These are phyloP conservation scores for Paraphoma sp. DNA, from an alignment of 2,329 filamentous ascomycete genomes.

Conservation along the genomic window DNA sequence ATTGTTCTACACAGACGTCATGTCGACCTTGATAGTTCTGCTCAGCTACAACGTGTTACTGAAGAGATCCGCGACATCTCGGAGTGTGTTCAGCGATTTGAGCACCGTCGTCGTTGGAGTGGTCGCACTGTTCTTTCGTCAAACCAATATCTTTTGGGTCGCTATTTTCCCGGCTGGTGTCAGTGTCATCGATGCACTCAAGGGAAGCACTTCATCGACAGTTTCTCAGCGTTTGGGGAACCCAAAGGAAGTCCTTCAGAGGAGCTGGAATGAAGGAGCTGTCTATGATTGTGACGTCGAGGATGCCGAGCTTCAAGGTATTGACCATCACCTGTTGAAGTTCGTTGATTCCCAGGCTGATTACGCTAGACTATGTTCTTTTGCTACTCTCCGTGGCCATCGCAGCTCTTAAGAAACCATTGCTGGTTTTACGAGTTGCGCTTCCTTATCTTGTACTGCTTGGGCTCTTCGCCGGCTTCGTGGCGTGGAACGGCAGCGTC, in stretches of 20 bases:
- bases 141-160: slow-evolving; percentile 98
- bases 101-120: slow-evolving; percentile 63
- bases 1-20: slow-evolving; percentile 92
- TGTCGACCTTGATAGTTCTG: slow-evolving; percentile 79
- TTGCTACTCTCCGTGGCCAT: slow-evolving; percentile 67
- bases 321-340: background rate
- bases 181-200: slow-evolving; percentile 37
- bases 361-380: slow-evolving; percentile 28
- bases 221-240: background rate
- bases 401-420: slow-evolving; percentile 57
- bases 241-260: slow-evolving; percentile 7
- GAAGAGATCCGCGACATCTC: slow-evolving; percentile 25
- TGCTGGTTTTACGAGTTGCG: slow-evolving; percentile 48
- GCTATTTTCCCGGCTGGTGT: slow-evolving; percentile 74
- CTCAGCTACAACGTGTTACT: slow-evolving; percentile 66
- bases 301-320: slow-evolving; percentile 34
- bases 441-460: slow-evolving; percentile 68
- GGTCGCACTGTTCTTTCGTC: slow-evolving; percentile 76
- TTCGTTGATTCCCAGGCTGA: slow-evolving; percentile 3
- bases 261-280: slow-evolving; percentile 29
- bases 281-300: slow-evolving; percentile 31
- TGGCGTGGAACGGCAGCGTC: slow-evolving; percentile 87
- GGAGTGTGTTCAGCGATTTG: slow-evolving; percentile 15
- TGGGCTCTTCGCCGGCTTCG: slow-evolving; percentile 73
- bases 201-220: slow-evolving; percentile 11